Evolutionary conservation across 805 yeast genomes (phyloP).

Genomic region (Candida ficus): DNA sequence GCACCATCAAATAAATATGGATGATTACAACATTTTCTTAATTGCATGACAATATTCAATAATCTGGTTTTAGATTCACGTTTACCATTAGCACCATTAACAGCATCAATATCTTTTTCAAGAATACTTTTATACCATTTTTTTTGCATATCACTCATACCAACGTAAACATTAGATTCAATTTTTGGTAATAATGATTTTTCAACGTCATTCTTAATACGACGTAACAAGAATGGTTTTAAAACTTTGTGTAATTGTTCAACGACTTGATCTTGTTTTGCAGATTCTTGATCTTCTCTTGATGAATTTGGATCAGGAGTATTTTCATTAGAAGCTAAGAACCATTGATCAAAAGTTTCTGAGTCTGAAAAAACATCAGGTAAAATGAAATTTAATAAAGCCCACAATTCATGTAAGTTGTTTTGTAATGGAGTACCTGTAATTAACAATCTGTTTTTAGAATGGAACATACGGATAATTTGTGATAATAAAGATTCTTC

Average conservation of each 20-base stretch:
- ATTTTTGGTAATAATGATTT: constrained; percentile 70
- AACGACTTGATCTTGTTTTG: constrained; percentile 46
- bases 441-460: constrained; percentile 63
- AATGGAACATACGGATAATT: constrained; percentile 66
- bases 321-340: constrained; percentile 30
- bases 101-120: constrained; percentile 81
- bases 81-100: constrained; percentile 74
- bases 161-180: constrained; percentile 67
- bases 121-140: constrained; percentile 72
- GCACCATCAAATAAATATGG: constrained; percentile 85
- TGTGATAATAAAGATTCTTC: constrained; percentile 59
- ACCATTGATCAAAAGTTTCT: constrained; percentile 74
- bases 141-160: constrained; percentile 75
- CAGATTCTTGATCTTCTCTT: constrained; percentile 28
- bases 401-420: constrained; percentile 78
- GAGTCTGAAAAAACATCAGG: constrained; percentile 78
- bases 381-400: constrained; percentile 64
- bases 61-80: constrained; percentile 72
- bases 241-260: constrained; percentile 71
- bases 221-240: constrained; percentile 68
- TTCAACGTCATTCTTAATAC: constrained; percentile 79
- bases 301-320: constrained; percentile 30
- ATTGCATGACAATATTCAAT: constrained; percentile 77
- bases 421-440: constrained; percentile 84
- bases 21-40: constrained; percentile 81